Base-by-base conservation (phyloP, 108 stramenopile genomes). In the Cylindrotheca fusiformis region DNA sequence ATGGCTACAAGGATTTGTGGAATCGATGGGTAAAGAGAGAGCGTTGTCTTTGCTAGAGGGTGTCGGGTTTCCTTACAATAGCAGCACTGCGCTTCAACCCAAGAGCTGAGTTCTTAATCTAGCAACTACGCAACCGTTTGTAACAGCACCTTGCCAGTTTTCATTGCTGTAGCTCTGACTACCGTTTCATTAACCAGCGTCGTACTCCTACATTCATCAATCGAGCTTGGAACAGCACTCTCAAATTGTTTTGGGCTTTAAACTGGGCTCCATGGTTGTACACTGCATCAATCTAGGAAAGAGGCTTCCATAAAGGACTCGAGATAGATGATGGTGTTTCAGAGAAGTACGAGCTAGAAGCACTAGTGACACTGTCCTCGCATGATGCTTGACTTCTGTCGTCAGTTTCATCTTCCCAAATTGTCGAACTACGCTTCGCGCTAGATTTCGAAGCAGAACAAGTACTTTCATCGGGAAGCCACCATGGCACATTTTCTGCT, bases 1-100 rank as follows among this genome's bases (percentile, higher is more conserved):
- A 10, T 88, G 88, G 80, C 22, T 81, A 5, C 36, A 44, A 32
- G 75, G 72, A 29, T 81, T 41, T 65, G 10, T 41, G 10, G 10
- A 41, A 41, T 10, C 36, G 10, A 10, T 41, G 6, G 36, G 36
- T 14, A 14, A 41, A 41, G 36, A 41, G 14, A 41, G 14, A 41
- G 36, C 36, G 36, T 41, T 14, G 14, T 6, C 14, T 6, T 14
- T 41, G 6, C 36, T 41, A 14, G 36, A 41, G 14, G 36, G 36
- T 41, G 36, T 41, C 36, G 36, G 36, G 14, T 41, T 41, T 41
- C 36, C 36, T 41, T 41, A 41, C 36, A 41, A 41, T 14, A 41
- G 14, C 36, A 41, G 14, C 6, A 41, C 36, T 41, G 36, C 36
- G 10, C 36, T 41, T 6, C 36, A 6, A 6, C 6, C 36, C 6